Percentiles rank a stretch among this genome's conserved stretches.
These are phyloP conservation scores for Meyerozyma elateridarum DNA, from an alignment of 1,139 yeast genomes.

Conservation along the genomic window DNA sequence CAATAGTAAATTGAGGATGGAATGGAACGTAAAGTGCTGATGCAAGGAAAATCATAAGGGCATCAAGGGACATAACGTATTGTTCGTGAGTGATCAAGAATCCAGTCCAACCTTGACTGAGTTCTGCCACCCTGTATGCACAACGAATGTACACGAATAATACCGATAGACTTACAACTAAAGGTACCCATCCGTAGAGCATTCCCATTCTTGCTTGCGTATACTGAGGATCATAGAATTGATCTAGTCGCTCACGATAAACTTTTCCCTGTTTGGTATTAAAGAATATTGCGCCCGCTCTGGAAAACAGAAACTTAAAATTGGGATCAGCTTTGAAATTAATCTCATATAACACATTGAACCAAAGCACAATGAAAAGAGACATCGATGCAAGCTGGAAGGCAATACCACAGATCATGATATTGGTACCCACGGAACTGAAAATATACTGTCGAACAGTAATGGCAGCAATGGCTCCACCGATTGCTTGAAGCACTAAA, in stretches of 20 bases:
- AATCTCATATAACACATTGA: conserved; percentile 23
- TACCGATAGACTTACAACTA: conserved; percentile 18
- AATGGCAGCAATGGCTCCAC: conserved; percentile 33
- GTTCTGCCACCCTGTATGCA: conserved; percentile 28
- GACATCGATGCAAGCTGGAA: conserved; percentile 37
- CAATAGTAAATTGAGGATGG: conserved; percentile 27
- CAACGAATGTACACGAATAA: conserved; percentile 27
- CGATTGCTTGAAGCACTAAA: conserved; percentile 32
- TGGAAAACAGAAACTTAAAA: conserved; percentile 12
- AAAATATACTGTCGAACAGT: conserved; percentile 15
- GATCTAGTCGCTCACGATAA: conserved; percentile 16
- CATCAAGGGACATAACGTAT: conserved; percentile 26
- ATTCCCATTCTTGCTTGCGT: conserved; percentile 14
- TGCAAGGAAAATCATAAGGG: conserved; percentile 19
- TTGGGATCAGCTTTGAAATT: conserved; percentile 18
- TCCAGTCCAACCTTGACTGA: conserved; percentile 32
- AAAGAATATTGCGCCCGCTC: conserved; percentile 17
- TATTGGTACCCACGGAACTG: conserved; percentile 24
- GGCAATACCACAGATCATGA: conserved; percentile 37
- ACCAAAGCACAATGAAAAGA: conserved; percentile 23
- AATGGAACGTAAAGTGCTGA: conserved; percentile 17
- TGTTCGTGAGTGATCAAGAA: conserved; percentile 29
- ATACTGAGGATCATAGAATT: conserved; percentile 15
- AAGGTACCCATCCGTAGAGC: conserved; percentile 21
- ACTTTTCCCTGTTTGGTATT: conserved; percentile 18